Conservation (phyloP, 345 rosid genomes). For the Ricinus communis region DNA sequence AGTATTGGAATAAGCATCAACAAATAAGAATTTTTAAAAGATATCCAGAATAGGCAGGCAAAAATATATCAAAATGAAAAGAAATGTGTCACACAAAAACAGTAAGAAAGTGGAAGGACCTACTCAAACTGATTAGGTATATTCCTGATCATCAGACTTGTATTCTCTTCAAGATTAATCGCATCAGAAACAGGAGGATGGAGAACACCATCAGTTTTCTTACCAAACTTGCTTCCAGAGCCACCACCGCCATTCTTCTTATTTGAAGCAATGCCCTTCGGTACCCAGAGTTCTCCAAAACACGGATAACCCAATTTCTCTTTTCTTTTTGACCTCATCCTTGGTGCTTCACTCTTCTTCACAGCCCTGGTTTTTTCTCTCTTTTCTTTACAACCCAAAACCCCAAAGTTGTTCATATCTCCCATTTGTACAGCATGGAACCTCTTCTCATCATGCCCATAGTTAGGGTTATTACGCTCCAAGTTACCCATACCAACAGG, state of each 20-base stretch:
- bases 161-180: neutral
- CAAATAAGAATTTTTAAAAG: too few relatives aligned
- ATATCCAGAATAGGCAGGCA: too few relatives aligned
- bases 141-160: slow-evolving; percentile 25
- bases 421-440: neutral
- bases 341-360: neutral
- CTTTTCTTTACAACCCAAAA: neutral
- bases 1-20: too few relatives aligned
- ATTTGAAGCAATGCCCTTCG: neutral
- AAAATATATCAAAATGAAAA: neutral
- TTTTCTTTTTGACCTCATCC: neutral
- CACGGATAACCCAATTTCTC: too few relatives aligned
- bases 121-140: slow-evolving; percentile 23
- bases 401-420: neutral
- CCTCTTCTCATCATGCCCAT: neutral
- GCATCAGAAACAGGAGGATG: neutral
- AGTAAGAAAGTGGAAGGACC: neutral
- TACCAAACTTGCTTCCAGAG: neutral
- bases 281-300: neutral
- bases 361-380: neutral
- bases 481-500: neutral
- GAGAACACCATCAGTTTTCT: neutral
- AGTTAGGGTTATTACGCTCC: neutral
- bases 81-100: neutral
- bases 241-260: neutral